Base-by-base conservation (phyloP, 2,329 filamentous ascomycete genomes). In the Arthrinium phaeospermum region DNA sequence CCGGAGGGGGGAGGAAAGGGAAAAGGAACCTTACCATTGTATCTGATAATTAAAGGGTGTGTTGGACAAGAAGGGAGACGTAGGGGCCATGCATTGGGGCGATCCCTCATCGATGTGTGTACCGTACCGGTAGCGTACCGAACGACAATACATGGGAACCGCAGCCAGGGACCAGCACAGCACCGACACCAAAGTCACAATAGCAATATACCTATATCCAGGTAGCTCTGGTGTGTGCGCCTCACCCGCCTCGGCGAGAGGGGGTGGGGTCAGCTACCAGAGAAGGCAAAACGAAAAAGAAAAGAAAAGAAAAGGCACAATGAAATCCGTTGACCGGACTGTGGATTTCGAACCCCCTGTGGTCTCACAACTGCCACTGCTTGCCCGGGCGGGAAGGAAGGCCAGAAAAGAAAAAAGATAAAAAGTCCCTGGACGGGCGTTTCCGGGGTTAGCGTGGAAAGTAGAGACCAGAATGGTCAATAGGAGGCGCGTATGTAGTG, bases 1-100 rank as follows among this genome's bases (percentile, higher is more conserved):
- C 73, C 74, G 75, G 71, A 76, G 72, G 57, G 57, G 53, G 74
- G 74, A 78, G 79, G 74, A 73, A 70, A 78, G 78, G 78, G 79
- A 75, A 74, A 70, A 51, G 78, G 78, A 76, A 78, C 80, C 80
- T 81, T 80, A 81, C 80, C 80, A 81, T 81, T 76, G 77, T 78
- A 72, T 71, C 74, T 78, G 75, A 76, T 34, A 72, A 64, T 64
- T 64, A 64, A 75, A 78, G 78, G 77, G 80, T 80, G 80, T 79
- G 79, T 81, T 79, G 77, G 76, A 80, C 79, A 79, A 78, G 75
- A 73, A 74, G 72, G 72, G 71, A 76, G 75, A 75, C 76, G 76
- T 76, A 76, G 76, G 77, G 77, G 74, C 68, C 24, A 76, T 77
- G 78, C 77, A 78, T 78, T 76, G 75, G 74, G 75, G 73, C 74